These are phyloP conservation scores for Picochlorum sp. DNA, from an alignment of 139 green algal genomes.

Conservation along the genomic window DNA sequence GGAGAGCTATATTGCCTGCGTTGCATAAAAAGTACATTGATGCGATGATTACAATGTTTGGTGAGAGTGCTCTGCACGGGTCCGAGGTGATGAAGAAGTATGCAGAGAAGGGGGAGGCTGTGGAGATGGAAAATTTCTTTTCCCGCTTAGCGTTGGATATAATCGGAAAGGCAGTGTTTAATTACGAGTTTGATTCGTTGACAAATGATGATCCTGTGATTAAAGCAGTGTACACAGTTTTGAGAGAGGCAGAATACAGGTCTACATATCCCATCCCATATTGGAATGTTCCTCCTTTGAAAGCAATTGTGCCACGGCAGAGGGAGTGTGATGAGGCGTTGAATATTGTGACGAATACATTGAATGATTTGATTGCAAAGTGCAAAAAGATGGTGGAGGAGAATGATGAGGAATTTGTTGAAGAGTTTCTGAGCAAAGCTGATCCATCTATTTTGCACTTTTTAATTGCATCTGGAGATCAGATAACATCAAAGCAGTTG, in stretches of 20 bases:
- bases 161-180: constrained; percentile 97
- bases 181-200: constrained; percentile 95
- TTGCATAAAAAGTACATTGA: constrained; percentile 79
- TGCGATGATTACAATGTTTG: constrained; percentile 86
- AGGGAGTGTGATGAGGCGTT: constrained; percentile 53
- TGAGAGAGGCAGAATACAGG: constrained; percentile 89
- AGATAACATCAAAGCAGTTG: constrained; percentile 93
- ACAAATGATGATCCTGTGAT: constrained; percentile 87
- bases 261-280: constrained; percentile 79
- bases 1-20: constrained; percentile 69
- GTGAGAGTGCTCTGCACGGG: constrained; percentile 63
- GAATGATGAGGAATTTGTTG: constrained; percentile 81
- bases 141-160: constrained; percentile 89
- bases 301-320: constrained; percentile 57
- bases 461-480: constrained; percentile 73
- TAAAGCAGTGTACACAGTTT: constrained; percentile 84
- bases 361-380: constrained; percentile 80
- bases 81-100: constrained; percentile 40
- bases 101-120: constrained; percentile 7
- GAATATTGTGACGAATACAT: constrained; percentile 60
- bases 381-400: constrained; percentile 79
- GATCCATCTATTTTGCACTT: constrained; percentile 96
- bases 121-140: constrained; percentile 96
- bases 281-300: constrained; percentile 76
- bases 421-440: constrained; percentile 84